Conservation (phyloP, 495 filamentous ascomycete genomes). For the Aspergillus leporis region DNA sequence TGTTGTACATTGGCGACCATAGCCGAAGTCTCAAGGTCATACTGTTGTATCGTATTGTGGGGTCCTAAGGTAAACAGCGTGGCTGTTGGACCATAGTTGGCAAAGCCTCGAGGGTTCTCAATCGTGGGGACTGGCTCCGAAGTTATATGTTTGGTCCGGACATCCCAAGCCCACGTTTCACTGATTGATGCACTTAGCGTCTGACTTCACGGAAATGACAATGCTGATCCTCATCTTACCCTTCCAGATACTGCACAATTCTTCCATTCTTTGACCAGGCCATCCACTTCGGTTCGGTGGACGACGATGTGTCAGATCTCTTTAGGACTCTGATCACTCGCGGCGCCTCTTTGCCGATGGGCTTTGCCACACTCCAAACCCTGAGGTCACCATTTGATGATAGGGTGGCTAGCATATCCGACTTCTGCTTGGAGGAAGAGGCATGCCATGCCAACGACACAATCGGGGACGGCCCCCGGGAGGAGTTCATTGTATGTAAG, state of each 20-base stretch:
- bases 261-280: constrained; percentile 97
- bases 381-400: constrained; percentile 88
- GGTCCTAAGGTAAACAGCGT: constrained; percentile 90
- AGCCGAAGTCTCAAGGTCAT: constrained; percentile 80
- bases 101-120: constrained; percentile 75
- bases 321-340: constrained; percentile 88
- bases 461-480: constrained; percentile 81
- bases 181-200: constrained; percentile 42
- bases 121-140: constrained; percentile 85
- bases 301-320: constrained; percentile 65
- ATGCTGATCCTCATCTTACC: constrained; percentile 57
- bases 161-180: constrained; percentile 93
- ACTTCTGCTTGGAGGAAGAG: constrained; percentile 94
- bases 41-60: constrained; percentile 89
- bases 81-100: constrained; percentile 85
- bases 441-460: constrained; percentile 94
- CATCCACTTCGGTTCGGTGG: constrained; percentile 88
- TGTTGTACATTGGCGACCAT: constrained; percentile 86
- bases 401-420: constrained; percentile 95
- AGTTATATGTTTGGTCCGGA: constrained; percentile 91
- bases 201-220: neutral
- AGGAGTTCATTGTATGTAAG: constrained; percentile 84
- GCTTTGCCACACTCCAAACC: constrained; percentile 96
- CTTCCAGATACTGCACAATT: constrained; percentile 89
- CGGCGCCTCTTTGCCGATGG: constrained; percentile 68